These are phyloP conservation scores for Cylindrotheca fusiformis DNA, from an alignment of 108 stramenopile genomes.

Conservation along the genomic window DNA sequence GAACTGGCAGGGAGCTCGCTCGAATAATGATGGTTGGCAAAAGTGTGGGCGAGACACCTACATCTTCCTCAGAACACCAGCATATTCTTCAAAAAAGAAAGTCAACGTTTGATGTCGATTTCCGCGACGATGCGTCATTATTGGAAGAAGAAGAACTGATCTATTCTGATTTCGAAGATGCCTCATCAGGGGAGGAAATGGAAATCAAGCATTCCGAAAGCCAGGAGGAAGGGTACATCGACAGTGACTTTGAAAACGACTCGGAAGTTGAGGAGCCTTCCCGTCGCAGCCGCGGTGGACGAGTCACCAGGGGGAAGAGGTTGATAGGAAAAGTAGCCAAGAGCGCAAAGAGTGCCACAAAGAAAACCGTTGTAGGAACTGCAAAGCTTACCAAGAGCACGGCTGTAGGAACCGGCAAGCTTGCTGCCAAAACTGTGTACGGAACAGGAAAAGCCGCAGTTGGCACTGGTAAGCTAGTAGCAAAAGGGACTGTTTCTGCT, in stretches of 20 bases:
- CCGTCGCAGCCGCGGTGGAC: background rate
- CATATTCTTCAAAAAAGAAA: background rate
- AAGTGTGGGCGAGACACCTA: slow-evolving; percentile 5
- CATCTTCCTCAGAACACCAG: background rate
- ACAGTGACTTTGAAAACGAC: slow-evolving; percentile 17
- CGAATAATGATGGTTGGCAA: slow-evolving; percentile 52
- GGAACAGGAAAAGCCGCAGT: slow-evolving; percentile 35
- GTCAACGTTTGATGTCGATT: background rate
- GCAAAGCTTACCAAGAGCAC: slow-evolving; percentile 4
- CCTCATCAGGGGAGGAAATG: background rate
- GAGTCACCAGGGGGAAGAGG: slow-evolving; percentile 23
- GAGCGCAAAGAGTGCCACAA: slow-evolving; percentile 21
- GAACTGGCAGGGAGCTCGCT: slow-evolving; percentile 55
- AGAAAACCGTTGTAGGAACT: slow-evolving; percentile 26
- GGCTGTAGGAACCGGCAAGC: slow-evolving; percentile 8
- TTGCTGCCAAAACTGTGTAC: slow-evolving; percentile 29
- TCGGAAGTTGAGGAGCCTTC: background rate
- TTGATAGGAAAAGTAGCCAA: slow-evolving; percentile 48
- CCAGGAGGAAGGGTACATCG: background rate
- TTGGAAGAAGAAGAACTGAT: no score
- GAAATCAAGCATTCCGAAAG: background rate
- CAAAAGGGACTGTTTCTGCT: slow-evolving; percentile 7
- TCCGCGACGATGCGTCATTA: background rate
- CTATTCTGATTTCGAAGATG: slow-evolving; percentile 2
- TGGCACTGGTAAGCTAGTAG: slow-evolving; percentile 14